Evolutionary conservation across 2,329 filamentous ascomycete species (phyloP), one percentile per base, ranked within the genome.

Genomic region (Pochonia chlamydosporia): DNA sequence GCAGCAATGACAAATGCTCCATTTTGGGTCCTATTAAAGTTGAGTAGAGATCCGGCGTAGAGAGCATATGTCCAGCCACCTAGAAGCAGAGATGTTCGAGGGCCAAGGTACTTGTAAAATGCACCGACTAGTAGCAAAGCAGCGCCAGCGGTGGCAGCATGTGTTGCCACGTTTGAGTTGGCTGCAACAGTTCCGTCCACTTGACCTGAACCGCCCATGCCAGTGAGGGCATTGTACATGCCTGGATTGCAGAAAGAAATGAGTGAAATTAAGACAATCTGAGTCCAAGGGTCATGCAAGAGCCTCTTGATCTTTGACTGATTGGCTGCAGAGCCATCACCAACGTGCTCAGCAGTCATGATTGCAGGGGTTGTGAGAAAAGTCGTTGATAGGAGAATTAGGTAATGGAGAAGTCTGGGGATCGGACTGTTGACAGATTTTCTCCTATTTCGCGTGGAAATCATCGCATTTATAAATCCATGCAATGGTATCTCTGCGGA

Each of bases 191-290:
- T 69, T 14, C 62, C 58, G 52, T 74, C 61, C 35, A 73, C 69
- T 48, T 74, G 70, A 18, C 71, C 71, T 1, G 66, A 69, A 35
- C 71, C 71, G 47, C 71, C 71, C 4, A 74, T 57, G 2, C 70
- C 71, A 3, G 60, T 59, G 5, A 74, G 59, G 8, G 71, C 70
- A 60, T 74, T 74, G 58, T 71, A 74, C 70, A 74, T 73, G 14
- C 68, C 68, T 7, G 70, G 71, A 33, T 69, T 65, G 46, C 71
- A 75, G 53, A 75, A 74, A 52, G 69, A 74, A 44, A 75, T 74
- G 43, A 74, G 61, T 56, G 69, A 71, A 47, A 74, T 74, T 43
- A 75, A 60, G 3, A 71, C 23, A 41, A 75, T 72, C 55, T 75
- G 72, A 35, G 69, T 68, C 72, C 71, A 75, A 14, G 68, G 66